These are phyloP conservation scores for Macrolepiota fuliginosa DNA, from an alignment of 768 basidiomycete genomes.

Conservation along the genomic window DNA sequence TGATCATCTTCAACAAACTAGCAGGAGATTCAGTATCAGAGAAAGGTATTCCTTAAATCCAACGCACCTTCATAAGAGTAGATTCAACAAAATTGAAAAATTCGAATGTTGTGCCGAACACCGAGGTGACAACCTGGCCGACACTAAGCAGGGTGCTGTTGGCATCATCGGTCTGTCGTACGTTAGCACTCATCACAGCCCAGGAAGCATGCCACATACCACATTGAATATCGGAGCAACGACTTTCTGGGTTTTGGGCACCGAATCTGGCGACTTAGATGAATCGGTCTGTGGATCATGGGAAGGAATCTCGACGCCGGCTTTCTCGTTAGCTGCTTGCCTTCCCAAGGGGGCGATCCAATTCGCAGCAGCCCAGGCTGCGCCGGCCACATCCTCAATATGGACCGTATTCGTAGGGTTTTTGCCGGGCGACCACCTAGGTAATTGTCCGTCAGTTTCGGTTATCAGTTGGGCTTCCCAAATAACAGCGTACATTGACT, in stretches of 20 bases:
- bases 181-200: constrained; percentile 5
- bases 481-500: constrained; percentile 58
- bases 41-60: not conserved
- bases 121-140: constrained; percentile 62
- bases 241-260: constrained; percentile 51
- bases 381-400: constrained; percentile 75
- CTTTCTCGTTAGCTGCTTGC: constrained; percentile 56
- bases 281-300: constrained; percentile 67
- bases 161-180: constrained; percentile 67
- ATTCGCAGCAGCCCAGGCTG: constrained; percentile 68
- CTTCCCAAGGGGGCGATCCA: constrained; percentile 74
- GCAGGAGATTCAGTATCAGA: not conserved
- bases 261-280: constrained; percentile 65
- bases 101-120: constrained; percentile 78
- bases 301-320: constrained; percentile 57
- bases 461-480: not conserved
- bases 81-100: constrained; percentile 74
- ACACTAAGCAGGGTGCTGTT: constrained; percentile 66
- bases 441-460: constrained; percentile 15
- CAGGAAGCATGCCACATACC: constrained; percentile 34
- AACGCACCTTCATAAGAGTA: constrained; percentile 60
- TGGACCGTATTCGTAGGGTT: constrained; percentile 76
- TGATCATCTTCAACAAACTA: constrained; percentile 46
- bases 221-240: constrained; percentile 83
- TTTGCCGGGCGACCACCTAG: constrained; percentile 79